Conservation (phyloP, 495 filamentous ascomycete species). For the Halenospora varia region DNA sequence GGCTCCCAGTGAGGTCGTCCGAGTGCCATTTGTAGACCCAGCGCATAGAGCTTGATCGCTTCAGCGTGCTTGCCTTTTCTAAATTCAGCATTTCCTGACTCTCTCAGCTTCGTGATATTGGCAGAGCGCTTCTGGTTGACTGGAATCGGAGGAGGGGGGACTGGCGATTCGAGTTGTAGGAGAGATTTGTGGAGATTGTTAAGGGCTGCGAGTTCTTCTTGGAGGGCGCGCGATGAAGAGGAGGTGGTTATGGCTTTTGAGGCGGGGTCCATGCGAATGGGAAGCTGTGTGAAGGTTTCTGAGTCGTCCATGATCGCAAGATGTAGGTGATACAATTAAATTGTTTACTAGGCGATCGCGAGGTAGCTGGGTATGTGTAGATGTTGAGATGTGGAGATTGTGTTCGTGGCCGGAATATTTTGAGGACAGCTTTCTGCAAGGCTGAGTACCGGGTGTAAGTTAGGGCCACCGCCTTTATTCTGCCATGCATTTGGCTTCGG, state of each 20-base stretch:
- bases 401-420: no score
- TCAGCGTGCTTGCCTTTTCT: constrained; percentile 70
- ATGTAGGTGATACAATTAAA: no score
- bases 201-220: constrained; percentile 62
- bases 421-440: no score
- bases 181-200: constrained; percentile 73
- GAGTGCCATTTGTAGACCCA: constrained; percentile 84
- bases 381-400: no score
- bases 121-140: constrained; percentile 82
- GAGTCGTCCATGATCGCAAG: constrained; percentile 50
- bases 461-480: no score
- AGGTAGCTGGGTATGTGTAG: no score
- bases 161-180: constrained; percentile 50
- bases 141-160: constrained; percentile 75
- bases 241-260: constrained; percentile 55
- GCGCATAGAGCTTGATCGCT: constrained; percentile 74
- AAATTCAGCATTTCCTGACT: constrained; percentile 76
- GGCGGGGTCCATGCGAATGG: constrained; percentile 70
- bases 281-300: constrained; percentile 81
- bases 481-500: no score
- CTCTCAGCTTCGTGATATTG: constrained; percentile 85
- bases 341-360: no score
- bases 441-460: no score
- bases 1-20: constrained; percentile 86
- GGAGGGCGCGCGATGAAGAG: constrained; percentile 43